A percentile compares a stretch with the other conserved stretches of the same genome.
phyloP scores from a whole-genome alignment of 305 asterid genomes.

The Fraxinus sp. region DNA sequence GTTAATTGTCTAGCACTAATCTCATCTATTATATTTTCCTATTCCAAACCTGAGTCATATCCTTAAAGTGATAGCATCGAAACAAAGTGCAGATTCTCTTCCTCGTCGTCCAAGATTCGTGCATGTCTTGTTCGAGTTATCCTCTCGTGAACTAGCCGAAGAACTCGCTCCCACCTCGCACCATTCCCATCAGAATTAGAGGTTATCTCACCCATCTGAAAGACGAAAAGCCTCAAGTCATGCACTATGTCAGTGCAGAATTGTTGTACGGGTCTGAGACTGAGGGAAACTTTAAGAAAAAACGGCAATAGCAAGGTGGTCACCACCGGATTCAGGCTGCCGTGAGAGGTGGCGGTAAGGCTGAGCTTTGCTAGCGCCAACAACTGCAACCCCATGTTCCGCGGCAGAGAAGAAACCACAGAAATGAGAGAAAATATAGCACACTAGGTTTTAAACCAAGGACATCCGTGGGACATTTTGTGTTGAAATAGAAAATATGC shows the following conservation, averaged over 20 bases:
- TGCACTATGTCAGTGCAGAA: not conserved
- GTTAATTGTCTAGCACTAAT: not conserved
- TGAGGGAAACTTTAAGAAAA: not conserved
- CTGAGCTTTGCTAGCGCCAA: not conserved
- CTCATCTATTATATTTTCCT: not conserved
- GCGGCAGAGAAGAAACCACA: not conserved
- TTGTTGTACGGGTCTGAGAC: not conserved
- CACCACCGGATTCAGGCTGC: not conserved
- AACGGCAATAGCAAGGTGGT: not conserved
- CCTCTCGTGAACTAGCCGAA: not conserved
- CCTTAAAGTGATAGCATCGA: not conserved
- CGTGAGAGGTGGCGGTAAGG: not conserved
- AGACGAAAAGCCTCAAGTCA: not conserved
- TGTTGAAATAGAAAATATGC: not conserved
- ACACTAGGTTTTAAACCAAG: not conserved
- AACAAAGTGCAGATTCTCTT: not conserved
- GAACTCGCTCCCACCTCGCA: constrained; percentile 2
- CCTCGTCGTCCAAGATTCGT: not conserved
- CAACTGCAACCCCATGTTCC: not conserved
- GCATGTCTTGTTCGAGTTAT: not conserved
- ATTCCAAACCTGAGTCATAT: not conserved
- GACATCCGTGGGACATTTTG: not conserved
- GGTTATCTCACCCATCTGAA: constrained; percentile 6
- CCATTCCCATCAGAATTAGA: not conserved
- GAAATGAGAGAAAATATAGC: not conserved